phyloP scores from a whole-genome alignment of 2,329 filamentous ascomycete genomes.

The Curvularia hawaiiensis region DNA sequence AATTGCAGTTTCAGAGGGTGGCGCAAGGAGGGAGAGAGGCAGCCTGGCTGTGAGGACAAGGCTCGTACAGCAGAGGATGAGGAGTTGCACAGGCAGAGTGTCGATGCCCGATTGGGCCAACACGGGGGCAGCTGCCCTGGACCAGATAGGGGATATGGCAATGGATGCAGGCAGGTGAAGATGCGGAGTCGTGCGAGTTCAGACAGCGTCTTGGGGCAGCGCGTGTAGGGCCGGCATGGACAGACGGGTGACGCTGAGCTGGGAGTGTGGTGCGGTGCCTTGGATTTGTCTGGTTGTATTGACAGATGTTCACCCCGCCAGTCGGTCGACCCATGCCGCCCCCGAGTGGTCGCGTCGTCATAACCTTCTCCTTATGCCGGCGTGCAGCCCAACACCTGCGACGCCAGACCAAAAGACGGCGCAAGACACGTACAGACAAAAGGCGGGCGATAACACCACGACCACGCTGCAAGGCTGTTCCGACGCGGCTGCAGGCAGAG shows the following conservation, averaged over 20 bases:
- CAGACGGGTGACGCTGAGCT: not conserved
- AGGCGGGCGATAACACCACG: not conserved
- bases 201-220: not conserved
- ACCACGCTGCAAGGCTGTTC: constrained; percentile 21
- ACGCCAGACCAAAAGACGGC: constrained; percentile 5
- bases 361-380: constrained; percentile 6
- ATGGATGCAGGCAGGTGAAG: not conserved
- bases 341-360: constrained; percentile 21
- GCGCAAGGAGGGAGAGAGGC: constrained; percentile 17
- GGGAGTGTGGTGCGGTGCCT: not conserved
- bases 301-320: constrained; percentile 6
- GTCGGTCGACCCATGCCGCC: not conserved
- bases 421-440: not conserved
- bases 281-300: not conserved
- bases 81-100: constrained; percentile 23
- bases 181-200: not conserved
- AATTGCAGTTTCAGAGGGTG: constrained; percentile 26
- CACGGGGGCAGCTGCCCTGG: constrained; percentile 18
- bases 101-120: constrained; percentile 26
- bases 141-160: constrained; percentile 17
- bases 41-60: constrained; percentile 10
- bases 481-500: not conserved
- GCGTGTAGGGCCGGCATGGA: not conserved
- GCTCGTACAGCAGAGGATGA: constrained; percentile 20
- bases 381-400: constrained; percentile 2